A percentile compares a stretch with the other conserved stretches of the same genome.
Conservation (phyloP, 495 filamentous ascomycete species). For the Staphylotrichum tortipilum region DNA sequence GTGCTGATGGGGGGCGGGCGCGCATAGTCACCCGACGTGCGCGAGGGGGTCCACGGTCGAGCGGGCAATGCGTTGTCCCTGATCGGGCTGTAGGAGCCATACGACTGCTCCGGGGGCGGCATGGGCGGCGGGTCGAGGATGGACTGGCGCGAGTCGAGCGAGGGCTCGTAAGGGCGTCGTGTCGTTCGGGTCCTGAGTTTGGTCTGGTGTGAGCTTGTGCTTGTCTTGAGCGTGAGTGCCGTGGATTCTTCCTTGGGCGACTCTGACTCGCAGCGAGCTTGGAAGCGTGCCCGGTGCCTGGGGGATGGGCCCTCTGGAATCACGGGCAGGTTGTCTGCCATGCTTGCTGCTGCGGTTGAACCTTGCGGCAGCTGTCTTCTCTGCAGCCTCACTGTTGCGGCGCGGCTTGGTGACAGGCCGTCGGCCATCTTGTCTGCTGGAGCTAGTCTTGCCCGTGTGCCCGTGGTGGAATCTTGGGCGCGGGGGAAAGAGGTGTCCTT, state of each 20-base stretch:
- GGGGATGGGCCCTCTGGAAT: conserved; percentile 40
- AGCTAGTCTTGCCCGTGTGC: conserved; percentile 6
- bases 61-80: conserved; percentile 39
- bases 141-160: conserved; percentile 35
- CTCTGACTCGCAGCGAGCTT: conserved; percentile 18
- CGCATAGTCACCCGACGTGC: conserved; percentile 48
- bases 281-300: conserved; percentile 26
- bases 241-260: conserved; percentile 1
- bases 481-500: background rate
- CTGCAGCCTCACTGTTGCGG: conserved; percentile 38
- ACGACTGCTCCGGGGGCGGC: conserved; percentile 37
- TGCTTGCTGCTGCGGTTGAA: background rate
- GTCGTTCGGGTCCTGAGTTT: conserved; percentile 27
- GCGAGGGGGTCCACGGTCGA: conserved; percentile 66
- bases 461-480: conserved; percentile 1
- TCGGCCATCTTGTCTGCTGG: background rate
- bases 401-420: conserved; percentile 7
- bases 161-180: conserved; percentile 41
- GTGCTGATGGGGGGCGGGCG: conserved; percentile 60
- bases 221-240: conserved; percentile 1
- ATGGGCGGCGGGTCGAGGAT: conserved; percentile 39
- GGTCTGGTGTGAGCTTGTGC: conserved; percentile 30
- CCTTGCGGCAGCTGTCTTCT: conserved; percentile 7
- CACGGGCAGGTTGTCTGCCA: conserved; percentile 23
- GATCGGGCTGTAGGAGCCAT: conserved; percentile 29